A percentile compares a stretch with the other conserved stretches of the same genome.
phyloP scores from a whole-genome alignment of 805 yeast genomes.

The Candida peoriensis region DNA sequence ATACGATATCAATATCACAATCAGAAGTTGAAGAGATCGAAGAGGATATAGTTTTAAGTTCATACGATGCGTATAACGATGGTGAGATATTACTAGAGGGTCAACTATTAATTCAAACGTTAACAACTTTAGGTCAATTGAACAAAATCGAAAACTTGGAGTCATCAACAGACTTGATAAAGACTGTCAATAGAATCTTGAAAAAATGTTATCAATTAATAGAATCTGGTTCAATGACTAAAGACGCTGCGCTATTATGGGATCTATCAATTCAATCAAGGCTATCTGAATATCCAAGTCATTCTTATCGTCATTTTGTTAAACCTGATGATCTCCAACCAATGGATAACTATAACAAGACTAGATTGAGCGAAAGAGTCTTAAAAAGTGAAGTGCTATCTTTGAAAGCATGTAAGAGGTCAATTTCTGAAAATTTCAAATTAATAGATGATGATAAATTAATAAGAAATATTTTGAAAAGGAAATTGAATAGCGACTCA shows the following conservation, averaged over 20 bases:
- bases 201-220: conserved; percentile 56
- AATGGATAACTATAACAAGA: conserved; percentile 14
- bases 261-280: conserved; percentile 25
- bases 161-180: conserved; percentile 16
- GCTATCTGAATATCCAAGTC: conserved; percentile 44
- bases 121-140: conserved; percentile 31
- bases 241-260: conserved; percentile 24
- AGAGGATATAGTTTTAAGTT: conserved; percentile 41
- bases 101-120: conserved; percentile 45
- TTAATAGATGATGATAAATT: conserved; percentile 56
- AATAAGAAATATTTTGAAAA: conserved; percentile 52
- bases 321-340: conserved; percentile 12
- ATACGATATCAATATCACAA: conserved; percentile 19
- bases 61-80: conserved; percentile 56
- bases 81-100: conserved; percentile 61
- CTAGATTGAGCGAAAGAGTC: conserved; percentile 49
- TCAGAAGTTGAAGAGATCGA: conserved; percentile 32
- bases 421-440: conserved; percentile 28
- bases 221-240: conserved; percentile 46
- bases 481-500: conserved; percentile 29
- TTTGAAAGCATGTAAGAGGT: conserved; percentile 33
- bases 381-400: conserved; percentile 52
- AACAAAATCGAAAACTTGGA: conserved; percentile 21
- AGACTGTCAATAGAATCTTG: conserved; percentile 42
- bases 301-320: conserved; percentile 23